Evolutionary conservation across 176 grass and related monocot species (phyloP), one percentile per base, ranked within the genome.

Genomic region (Paspalum notatum): DNA sequence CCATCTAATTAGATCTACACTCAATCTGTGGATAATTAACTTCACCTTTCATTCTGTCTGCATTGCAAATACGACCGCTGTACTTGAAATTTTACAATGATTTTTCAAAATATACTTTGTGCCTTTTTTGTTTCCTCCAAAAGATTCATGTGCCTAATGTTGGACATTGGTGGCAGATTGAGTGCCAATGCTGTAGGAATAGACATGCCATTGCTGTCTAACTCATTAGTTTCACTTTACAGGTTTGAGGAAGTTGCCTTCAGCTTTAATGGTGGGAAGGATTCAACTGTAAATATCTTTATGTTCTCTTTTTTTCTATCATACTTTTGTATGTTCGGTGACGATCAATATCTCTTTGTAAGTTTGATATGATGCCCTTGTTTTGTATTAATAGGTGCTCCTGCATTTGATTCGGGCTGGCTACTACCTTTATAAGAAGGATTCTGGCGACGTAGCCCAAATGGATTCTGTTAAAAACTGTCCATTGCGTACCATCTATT

Each of bases 231-330:
- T 83, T 68, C 62, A 18, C 12, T 90, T 72, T 69, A 61, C 82
- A 98, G 96, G 58, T 95, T 99, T 83, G 77, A 90, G 51, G 90
- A 99, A 89, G 87, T 99, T 52, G 90, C 96, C 54, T 99, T 99
- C 75, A 99, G 96, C 88, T 99, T 99, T 93, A 99, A 99, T 71
- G 96, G 96, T 62, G 96, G 96, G 60, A 99, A 99, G 78, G 96
- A 99, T 81, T 99, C 96, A 54, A 99, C 96, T 71, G 96, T 95
- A 98, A 92, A 90, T 85, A 70, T 69, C 64, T 84, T 80, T 68
- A 66, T 78, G 50, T 75, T 80, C 56, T 67, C 65, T 41, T 78
- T 77, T 69, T 13, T 53, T 80, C n/a, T 27, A 25, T 85, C 12
- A 59, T 63, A 12, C 76, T 86, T 56, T 40, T 65, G 59, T 76